Conservation (phyloP, 176 grass and related monocot species). For the Oryza nivara region DNA sequence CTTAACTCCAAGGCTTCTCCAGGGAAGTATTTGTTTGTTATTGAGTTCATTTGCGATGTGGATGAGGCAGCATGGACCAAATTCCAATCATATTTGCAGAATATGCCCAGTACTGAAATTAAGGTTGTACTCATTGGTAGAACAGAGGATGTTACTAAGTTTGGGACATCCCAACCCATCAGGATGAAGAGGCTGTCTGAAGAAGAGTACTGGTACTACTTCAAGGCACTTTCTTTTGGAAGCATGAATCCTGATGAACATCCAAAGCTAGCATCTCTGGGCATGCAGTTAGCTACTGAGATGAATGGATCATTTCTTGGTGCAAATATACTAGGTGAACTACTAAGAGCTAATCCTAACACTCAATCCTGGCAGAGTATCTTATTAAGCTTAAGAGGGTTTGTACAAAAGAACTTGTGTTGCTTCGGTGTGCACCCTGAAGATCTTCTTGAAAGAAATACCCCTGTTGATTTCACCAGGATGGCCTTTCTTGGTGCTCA, state of each 20-base stretch:
- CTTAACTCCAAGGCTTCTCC: background rate
- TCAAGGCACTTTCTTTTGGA: slow-evolving; percentile 47
- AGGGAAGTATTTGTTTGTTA: slow-evolving; percentile 40
- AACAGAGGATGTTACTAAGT: background rate
- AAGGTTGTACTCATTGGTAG: slow-evolving; percentile 36
- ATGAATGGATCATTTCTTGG: slow-evolving; percentile 35
- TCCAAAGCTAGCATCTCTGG: slow-evolving; percentile 30
- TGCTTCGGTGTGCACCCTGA: slow-evolving; percentile 1
- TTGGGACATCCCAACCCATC: slow-evolving; percentile 35
- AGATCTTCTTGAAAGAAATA: slow-evolving; percentile 27
- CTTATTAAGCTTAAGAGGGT: slow-evolving; percentile 16
- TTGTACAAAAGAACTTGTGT: background rate
- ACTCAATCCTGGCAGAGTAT: slow-evolving; percentile 25
- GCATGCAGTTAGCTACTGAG: slow-evolving; percentile 36
- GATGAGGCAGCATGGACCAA: slow-evolving; percentile 32
- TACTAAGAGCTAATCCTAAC: slow-evolving; percentile 36
- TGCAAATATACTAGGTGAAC: slow-evolving; percentile 45
- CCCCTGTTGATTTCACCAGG: background rate
- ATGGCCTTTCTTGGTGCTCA: slow-evolving; percentile 5
- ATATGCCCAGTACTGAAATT: background rate
- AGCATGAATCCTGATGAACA: slow-evolving; percentile 45
- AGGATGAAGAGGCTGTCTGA: slow-evolving; percentile 43
- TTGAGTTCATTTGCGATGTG: slow-evolving; percentile 16
- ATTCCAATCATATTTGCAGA: slow-evolving; percentile 32
- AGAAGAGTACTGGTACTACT: slow-evolving; percentile 54